phyloP scores from a whole-genome alignment of 2,329 filamentous ascomycete genomes.

The Helotiales sp. region DNA sequence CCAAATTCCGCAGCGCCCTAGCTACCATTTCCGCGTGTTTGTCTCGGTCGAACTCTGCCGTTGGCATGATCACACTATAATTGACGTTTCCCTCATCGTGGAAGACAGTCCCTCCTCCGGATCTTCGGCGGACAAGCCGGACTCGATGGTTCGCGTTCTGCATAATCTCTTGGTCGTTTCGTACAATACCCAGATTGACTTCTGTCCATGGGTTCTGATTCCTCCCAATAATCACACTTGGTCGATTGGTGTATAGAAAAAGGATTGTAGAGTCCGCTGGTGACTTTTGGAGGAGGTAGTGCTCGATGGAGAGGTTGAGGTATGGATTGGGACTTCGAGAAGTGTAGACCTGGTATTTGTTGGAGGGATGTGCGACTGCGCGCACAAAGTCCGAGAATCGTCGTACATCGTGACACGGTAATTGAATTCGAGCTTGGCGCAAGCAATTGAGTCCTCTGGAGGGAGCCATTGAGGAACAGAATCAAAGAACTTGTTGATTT shows the following conservation, averaged over 20 bases:
- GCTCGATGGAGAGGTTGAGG: slow-evolving; percentile 92
- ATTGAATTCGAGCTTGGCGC: slow-evolving; percentile 16
- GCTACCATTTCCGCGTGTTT: slow-evolving; percentile 93
- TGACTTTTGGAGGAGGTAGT: slow-evolving; percentile 80
- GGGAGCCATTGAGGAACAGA: slow-evolving; percentile 36
- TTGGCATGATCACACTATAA: slow-evolving; percentile 88
- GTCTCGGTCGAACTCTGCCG: slow-evolving; percentile 77
- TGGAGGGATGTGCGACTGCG: slow-evolving; percentile 46
- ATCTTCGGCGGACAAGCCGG: slow-evolving; percentile 78
- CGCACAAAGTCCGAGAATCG: slow-evolving; percentile 28
- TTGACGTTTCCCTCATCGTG: slow-evolving; percentile 94
- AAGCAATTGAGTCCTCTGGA: slow-evolving; percentile 35
- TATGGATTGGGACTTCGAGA: slow-evolving; percentile 76
- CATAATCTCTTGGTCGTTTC: slow-evolving; percentile 9
- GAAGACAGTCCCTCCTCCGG: slow-evolving; percentile 91
- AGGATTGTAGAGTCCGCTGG: slow-evolving; percentile 75
- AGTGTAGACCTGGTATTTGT: slow-evolving; percentile 69
- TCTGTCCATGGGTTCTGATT: slow-evolving; percentile 99
- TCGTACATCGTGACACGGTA: slow-evolving; percentile 9
- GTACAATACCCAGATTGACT: slow-evolving; percentile 72
- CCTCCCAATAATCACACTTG: slow-evolving; percentile 87
- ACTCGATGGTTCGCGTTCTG: slow-evolving; percentile 40
- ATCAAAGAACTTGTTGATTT: neutral
- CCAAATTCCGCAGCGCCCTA: slow-evolving; percentile 70
- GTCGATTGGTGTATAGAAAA: slow-evolving; percentile 86